Percentiles rank a stretch among this genome's conserved stretches.
phyloP scores from a whole-genome alignment of 306 rosid genomes.

The Argentina anserina region DNA sequence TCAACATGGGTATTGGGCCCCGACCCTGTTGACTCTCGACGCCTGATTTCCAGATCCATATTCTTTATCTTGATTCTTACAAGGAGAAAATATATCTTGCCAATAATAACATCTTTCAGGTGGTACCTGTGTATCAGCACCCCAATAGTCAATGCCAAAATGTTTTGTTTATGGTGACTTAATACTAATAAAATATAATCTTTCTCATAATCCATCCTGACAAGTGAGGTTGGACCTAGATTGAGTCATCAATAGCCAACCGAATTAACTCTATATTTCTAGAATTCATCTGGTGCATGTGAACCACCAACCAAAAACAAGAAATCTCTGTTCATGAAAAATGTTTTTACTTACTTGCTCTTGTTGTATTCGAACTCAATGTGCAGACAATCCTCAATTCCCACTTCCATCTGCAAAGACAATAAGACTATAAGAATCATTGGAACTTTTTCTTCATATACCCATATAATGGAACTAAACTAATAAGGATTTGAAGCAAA shows the following conservation, averaged over 20 bases:
- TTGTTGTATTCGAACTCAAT: slow-evolving; percentile 97
- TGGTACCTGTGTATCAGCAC: slow-evolving; percentile 65
- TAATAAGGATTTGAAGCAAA: slow-evolving; percentile 7
- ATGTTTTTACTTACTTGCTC: slow-evolving; percentile 72
- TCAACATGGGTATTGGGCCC: slow-evolving; percentile 97
- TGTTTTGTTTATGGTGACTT: not conserved
- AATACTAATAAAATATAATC: not conserved
- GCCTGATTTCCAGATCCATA: slow-evolving; percentile 97
- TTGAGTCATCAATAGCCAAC: not conserved
- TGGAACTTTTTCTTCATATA: slow-evolving; percentile 8
- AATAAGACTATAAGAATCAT: slow-evolving; percentile 20
- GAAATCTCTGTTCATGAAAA: slow-evolving; percentile 20
- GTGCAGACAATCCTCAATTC: slow-evolving; percentile 98
- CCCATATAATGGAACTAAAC: slow-evolving; percentile 3
- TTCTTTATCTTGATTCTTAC: slow-evolving; percentile 98
- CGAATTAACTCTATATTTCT: slow-evolving; percentile 5
- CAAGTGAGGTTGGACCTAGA: not conserved
- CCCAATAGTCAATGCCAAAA: slow-evolving; percentile 12
- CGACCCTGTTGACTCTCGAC: slow-evolving; percentile 97
- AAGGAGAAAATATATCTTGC: slow-evolving; percentile 93
- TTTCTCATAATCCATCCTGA: not conserved
- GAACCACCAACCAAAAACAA: slow-evolving; percentile 6
- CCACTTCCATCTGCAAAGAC: slow-evolving; percentile 91
- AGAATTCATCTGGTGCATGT: slow-evolving; percentile 13
- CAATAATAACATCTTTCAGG: slow-evolving; percentile 90